These are phyloP conservation scores for Moesziomyces antarcticus DNA, from an alignment of 1,284 basidiomycete species.

Conservation along the genomic window DNA sequence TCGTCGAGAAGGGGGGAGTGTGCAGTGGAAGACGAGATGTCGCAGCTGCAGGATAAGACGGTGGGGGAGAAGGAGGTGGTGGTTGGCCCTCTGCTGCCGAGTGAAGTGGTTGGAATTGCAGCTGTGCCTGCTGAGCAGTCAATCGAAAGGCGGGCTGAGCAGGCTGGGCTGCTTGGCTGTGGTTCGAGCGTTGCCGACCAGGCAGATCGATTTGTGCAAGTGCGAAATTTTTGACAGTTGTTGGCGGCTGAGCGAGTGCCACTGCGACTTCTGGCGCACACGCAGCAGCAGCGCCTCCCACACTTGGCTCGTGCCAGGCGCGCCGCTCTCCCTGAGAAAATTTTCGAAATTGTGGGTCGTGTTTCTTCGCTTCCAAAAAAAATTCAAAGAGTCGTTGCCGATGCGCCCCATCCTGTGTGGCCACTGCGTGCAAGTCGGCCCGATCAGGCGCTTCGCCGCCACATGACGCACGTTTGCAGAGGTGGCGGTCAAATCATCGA, in stretches of 20 bases:
- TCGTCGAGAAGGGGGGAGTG: neutral
- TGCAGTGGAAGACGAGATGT: constrained; percentile 25
- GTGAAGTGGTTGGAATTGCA: too few relatives aligned
- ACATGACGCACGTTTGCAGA: constrained; percentile 12
- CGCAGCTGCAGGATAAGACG: constrained; percentile 26
- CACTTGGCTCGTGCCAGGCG: too few relatives aligned
- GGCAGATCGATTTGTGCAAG: constrained; percentile 2
- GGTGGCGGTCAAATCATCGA: too few relatives aligned
- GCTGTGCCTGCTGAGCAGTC: neutral
- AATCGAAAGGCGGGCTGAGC: neutral
- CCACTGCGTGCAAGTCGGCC: too few relatives aligned
- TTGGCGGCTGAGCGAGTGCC: neutral
- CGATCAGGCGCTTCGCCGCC: too few relatives aligned
- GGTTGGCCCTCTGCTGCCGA: too few relatives aligned
- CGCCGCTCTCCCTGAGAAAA: neutral
- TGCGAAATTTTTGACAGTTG: constrained; percentile 4
- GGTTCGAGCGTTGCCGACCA: constrained; percentile 8
- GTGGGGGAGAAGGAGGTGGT: constrained; percentile 10
- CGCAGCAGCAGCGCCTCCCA: too few relatives aligned
- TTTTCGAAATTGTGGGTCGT: constrained; percentile 5
- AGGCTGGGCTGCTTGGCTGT: neutral
- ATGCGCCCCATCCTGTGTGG: too few relatives aligned
- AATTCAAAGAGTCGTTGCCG: neutral
- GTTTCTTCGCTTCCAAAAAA: constrained; percentile 10
- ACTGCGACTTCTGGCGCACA: too few relatives aligned